Conservation (phyloP, 140 eudicot genomes). For the Ambrosia hybrid region DNA sequence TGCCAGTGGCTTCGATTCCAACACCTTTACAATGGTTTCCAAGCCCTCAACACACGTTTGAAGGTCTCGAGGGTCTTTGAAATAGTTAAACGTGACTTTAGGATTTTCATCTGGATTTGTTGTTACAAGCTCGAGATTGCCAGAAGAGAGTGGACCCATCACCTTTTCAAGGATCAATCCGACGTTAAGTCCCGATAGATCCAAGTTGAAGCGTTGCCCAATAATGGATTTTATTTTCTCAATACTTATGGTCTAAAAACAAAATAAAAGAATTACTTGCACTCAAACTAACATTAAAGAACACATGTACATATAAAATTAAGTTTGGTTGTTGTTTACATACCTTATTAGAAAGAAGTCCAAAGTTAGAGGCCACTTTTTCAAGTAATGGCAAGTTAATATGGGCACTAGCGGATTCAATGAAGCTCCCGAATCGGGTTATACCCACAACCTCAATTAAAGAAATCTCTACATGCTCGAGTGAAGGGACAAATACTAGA, state of each 20-base stretch:
- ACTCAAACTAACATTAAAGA: no score
- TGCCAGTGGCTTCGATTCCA: constrained; percentile 49
- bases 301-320: no score
- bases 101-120: constrained; percentile 58
- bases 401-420: constrained; percentile 69
- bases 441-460: constrained; percentile 77
- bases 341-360: constrained; percentile 44
- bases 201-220: constrained; percentile 5
- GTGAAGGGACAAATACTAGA: constrained; percentile 52
- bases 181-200: constrained; percentile 24
- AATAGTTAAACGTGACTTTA: constrained; percentile 72
- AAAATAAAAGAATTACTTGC: not conserved
- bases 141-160: constrained; percentile 60
- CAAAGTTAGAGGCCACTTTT: not conserved
- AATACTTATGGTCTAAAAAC: constrained; percentile 18
- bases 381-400: constrained; percentile 30
- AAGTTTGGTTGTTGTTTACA: not conserved
- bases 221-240: constrained; percentile 22
- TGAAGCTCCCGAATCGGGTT: constrained; percentile 58
- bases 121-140: constrained; percentile 49
- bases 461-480: constrained; percentile 52
- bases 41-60: constrained; percentile 71
- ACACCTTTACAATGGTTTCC: constrained; percentile 47
- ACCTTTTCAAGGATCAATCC: constrained; percentile 67
- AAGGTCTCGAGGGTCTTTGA: constrained; percentile 65